phyloP scores from a whole-genome alignment of 805 yeast genomes.

The Metschnikowia kunwiensis region DNA sequence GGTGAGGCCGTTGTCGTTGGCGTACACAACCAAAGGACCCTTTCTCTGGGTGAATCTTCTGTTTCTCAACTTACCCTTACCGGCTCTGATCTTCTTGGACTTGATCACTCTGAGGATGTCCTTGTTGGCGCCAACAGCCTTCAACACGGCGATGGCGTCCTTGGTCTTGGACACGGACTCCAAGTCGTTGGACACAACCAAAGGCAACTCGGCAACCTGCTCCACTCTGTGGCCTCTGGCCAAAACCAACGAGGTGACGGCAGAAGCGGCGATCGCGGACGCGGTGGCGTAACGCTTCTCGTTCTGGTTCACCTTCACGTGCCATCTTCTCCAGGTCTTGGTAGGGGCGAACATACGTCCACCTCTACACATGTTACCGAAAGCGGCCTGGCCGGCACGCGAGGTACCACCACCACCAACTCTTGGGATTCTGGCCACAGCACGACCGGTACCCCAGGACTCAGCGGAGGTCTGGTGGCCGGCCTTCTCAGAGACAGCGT shows the following conservation, averaged over 20 bases:
- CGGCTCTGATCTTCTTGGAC: slow-evolving; percentile 99
- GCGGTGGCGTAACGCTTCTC: slow-evolving; percentile 99
- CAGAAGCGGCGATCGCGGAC: slow-evolving; percentile 98
- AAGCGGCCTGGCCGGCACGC: slow-evolving; percentile 99
- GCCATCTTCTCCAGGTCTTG: slow-evolving; percentile 99
- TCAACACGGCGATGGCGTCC: slow-evolving; percentile 97
- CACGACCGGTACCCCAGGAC: slow-evolving; percentile 99
- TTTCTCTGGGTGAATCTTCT: slow-evolving; percentile 99
- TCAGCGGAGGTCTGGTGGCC: slow-evolving; percentile 99
- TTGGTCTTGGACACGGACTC: slow-evolving; percentile 95
- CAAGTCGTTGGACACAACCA: slow-evolving; percentile 90
- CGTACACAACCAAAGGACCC: slow-evolving; percentile 99
- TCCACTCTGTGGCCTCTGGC: slow-evolving; percentile 99
- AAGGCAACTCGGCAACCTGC: slow-evolving; percentile 96
- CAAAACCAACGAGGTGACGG: slow-evolving; percentile 95
- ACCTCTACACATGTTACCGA: slow-evolving; percentile 99
- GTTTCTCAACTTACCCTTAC: slow-evolving; percentile 99
- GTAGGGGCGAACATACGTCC: slow-evolving; percentile 99
- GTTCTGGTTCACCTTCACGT: slow-evolving; percentile 99
- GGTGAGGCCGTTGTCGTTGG: slow-evolving; percentile 94
- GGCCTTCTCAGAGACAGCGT: slow-evolving; percentile 98
- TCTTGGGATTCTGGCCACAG: slow-evolving; percentile 99
- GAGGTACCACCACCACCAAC: slow-evolving; percentile 99
- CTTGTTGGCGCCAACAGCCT: slow-evolving; percentile 98
- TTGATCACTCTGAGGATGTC: slow-evolving; percentile 97